Evolutionary conservation across 1,139 yeast genomes (phyloP).

Genomic region (Protomyces inundatus): DNA sequence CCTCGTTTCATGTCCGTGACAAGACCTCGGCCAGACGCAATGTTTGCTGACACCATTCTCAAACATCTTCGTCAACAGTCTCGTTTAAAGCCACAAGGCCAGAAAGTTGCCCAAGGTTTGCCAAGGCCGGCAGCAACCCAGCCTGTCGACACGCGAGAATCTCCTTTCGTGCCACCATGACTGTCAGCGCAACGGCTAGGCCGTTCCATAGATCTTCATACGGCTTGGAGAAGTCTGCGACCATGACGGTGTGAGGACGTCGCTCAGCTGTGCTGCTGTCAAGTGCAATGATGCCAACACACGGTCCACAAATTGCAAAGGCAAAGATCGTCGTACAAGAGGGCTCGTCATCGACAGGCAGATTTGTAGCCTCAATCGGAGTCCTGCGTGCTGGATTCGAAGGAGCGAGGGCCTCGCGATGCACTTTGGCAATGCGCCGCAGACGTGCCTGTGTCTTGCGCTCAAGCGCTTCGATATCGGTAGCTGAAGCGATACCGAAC

Average conservation of each 20-base stretch:
- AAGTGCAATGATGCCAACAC: conserved; percentile 17
- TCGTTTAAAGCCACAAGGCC: background rate
- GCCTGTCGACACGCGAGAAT: background rate
- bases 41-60: background rate
- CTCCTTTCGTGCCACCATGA: conserved; percentile 35
- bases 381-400: background rate
- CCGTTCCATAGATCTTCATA: conserved; percentile 24
- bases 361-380: background rate
- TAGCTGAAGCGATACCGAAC: background rate
- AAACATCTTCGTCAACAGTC: background rate
- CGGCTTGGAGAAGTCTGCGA: conserved; percentile 11
- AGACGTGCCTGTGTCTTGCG: background rate
- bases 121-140: background rate
- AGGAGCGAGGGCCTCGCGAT: background rate
- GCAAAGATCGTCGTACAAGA: conserved; percentile 20
- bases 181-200: conserved; percentile 14
- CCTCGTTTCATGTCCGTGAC: too few relatives aligned
- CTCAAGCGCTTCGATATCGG: background rate
- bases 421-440: background rate
- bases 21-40: too few relatives aligned
- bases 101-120: background rate
- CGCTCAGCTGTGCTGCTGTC: conserved; percentile 3
- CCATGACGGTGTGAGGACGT: conserved; percentile 16
- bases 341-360: background rate
- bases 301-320: conserved; percentile 12